Evolutionary conservation across 164 flowering plant species (phyloP).

Genomic region (Dillenia suffruticosa): DNA sequence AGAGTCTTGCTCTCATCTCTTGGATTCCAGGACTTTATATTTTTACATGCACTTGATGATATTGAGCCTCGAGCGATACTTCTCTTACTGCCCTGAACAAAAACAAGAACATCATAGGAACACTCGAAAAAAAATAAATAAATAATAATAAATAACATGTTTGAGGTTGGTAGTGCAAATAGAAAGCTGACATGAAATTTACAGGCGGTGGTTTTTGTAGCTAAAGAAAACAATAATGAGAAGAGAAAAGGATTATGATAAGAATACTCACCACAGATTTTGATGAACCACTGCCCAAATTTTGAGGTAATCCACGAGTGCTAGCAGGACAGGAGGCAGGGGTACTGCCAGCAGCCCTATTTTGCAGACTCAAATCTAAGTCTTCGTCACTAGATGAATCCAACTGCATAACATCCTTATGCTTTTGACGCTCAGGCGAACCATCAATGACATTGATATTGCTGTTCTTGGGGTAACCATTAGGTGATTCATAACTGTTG

Average conservation of each 20-base stretch:
- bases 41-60: slow-evolving; percentile 31
- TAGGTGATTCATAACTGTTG: slow-evolving; percentile 11
- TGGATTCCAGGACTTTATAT: slow-evolving; percentile 11
- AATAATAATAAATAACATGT: no score
- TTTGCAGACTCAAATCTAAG: slow-evolving; percentile 15
- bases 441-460: slow-evolving; percentile 28
- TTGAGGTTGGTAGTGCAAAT: no score
- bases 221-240: not conserved
- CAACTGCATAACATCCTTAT: slow-evolving; percentile 25
- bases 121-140: no score
- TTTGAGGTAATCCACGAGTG: slow-evolving; percentile 7
- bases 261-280: slow-evolving; percentile 32
- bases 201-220: no score
- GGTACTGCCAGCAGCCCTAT: slow-evolving; percentile 3
- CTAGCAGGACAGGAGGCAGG: slow-evolving; percentile 11
- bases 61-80: slow-evolving; percentile 30
- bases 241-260: not conserved
- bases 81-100: slow-evolving; percentile 41
- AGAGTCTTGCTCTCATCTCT: slow-evolving; percentile 29
- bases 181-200: no score
- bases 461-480: slow-evolving; percentile 8
- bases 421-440: slow-evolving; percentile 24
- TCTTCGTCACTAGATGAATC: slow-evolving; percentile 68
- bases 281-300: slow-evolving; percentile 14
- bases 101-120: slow-evolving; percentile 1